Percentiles rank a stretch among this genome's conserved stretches.
phyloP scores from a whole-genome alignment of 2,329 filamentous ascomycete genomes.

The Exophiala sp. region DNA sequence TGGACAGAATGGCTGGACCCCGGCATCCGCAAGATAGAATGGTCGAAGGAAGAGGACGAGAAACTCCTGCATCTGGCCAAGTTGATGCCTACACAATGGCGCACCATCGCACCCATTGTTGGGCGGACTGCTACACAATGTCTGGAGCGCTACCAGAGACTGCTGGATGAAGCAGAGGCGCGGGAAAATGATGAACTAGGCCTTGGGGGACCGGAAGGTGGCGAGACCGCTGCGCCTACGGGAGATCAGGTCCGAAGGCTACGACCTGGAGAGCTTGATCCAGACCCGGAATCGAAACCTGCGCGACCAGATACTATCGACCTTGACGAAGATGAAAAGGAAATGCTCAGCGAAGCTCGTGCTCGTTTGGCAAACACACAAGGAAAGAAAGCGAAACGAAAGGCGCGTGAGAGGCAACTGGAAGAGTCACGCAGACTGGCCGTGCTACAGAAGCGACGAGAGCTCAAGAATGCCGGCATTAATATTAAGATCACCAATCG shows the following conservation, averaged over 20 bases:
- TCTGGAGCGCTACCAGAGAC: slow-evolving; percentile 90
- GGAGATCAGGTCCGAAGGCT: slow-evolving; percentile 87
- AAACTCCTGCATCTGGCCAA: slow-evolving; percentile 94
- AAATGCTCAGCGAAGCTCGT: slow-evolving; percentile 97
- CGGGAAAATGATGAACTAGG: slow-evolving; percentile 75
- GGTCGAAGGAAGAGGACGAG: slow-evolving; percentile 98
- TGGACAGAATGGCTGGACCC: slow-evolving; percentile 99
- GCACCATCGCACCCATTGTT: slow-evolving; percentile 94
- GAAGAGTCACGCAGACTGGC: slow-evolving; percentile 90
- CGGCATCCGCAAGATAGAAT: slow-evolving; percentile 96
- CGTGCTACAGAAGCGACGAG: slow-evolving; percentile 85
- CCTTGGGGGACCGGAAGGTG: slow-evolving; percentile 77
- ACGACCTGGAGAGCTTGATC: slow-evolving; percentile 85
- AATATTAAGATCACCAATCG: slow-evolving; percentile 91
- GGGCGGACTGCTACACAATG: slow-evolving; percentile 96
- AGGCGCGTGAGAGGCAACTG: slow-evolving; percentile 89
- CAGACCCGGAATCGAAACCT: slow-evolving; percentile 95
- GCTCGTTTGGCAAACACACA: slow-evolving; percentile 95
- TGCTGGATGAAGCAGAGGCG: slow-evolving; percentile 91
- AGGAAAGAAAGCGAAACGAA: slow-evolving; percentile 97
- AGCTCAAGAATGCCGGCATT: slow-evolving; percentile 95
- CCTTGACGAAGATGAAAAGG: slow-evolving; percentile 97
- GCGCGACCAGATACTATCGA: slow-evolving; percentile 95
- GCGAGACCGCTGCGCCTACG: slow-evolving; percentile 77
- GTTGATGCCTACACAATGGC: slow-evolving; percentile 98